Evolutionary conservation across 2,329 filamentous ascomycete species (phyloP), one percentile per base, ranked within the genome.

Genomic region (Chrysoporthe cubensis): DNA sequence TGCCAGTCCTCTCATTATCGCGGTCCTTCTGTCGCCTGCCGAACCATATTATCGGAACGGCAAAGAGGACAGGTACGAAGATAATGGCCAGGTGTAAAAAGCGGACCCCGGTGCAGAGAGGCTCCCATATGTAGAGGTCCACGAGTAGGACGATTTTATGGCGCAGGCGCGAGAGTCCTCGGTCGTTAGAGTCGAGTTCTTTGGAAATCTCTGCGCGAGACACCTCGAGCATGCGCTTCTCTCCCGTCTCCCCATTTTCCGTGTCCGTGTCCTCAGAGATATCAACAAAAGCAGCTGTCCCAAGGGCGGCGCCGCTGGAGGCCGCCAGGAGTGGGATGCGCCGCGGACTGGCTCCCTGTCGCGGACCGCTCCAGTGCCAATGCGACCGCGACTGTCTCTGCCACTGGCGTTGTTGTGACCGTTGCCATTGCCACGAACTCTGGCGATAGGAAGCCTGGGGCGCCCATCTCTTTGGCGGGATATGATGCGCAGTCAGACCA

Each of bases 51-150:
- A 84, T 85, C 0, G 96, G 96, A 7, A 97, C 87, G 0, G 92
- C 86, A 1, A 91, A 77, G 64, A 99, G 88, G 54, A 99, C 94
- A 0, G 96, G 96, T 26, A 97, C 89, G 75, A 99, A 99, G 66
- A 99, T 96, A 68, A 91, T 78, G 60, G 93, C 88, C 5, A 99
- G 83, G 76, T 97, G 93, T 21, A 97, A 78, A 73, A 99, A 96
- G n/a, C 96, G 87, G 59, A 95, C 78, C 0, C 92, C 92, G 0
- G 95, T 99, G 66, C 91, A 94, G 37, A 97, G 78, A 0, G 96
- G 95, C 78, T 99, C 96, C 85, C 87, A 87, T n/a, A 95, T 79
- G 75, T 89, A 92, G 0, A 86, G 70, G 73, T 97, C 92, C 48
- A 96, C 71, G 66, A 91, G 87, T 42, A 93, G 83, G 67, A 90